Conservation (phyloP, 2,329 filamentous ascomycete species). For the Endothia cerciana region DNA sequence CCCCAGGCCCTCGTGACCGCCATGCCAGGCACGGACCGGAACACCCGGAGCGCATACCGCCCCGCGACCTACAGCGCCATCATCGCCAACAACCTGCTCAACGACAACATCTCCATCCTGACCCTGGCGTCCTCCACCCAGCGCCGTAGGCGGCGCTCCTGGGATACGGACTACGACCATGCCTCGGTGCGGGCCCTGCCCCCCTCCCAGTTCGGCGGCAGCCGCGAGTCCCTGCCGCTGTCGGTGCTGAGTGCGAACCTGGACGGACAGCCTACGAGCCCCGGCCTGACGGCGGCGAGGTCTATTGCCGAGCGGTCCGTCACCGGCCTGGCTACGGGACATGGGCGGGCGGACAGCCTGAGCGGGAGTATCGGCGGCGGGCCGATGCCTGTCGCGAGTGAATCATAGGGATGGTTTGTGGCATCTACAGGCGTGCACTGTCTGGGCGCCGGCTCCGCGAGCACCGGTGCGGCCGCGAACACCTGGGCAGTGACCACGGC, state of each 20-base stretch:
- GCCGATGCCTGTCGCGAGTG: constrained; percentile 65
- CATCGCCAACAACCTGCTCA: constrained; percentile 80
- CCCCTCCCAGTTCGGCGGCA: constrained; percentile 80
- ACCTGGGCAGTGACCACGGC: not conserved
- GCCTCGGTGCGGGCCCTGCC: constrained; percentile 84
- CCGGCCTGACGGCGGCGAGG: constrained; percentile 57
- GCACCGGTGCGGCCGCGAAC: not conserved
- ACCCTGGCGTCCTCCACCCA: constrained; percentile 84
- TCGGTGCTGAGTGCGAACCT: constrained; percentile 77
- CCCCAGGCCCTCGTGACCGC: constrained; percentile 70
- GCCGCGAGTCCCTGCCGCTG: constrained; percentile 77
- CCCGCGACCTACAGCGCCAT: constrained; percentile 77
- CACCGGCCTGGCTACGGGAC: constrained; percentile 71
- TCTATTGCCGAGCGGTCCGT: constrained; percentile 46
- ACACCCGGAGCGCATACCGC: constrained; percentile 45
- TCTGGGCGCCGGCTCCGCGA: not conserved
- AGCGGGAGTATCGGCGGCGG: constrained; percentile 70
- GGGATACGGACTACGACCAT: constrained; percentile 69
- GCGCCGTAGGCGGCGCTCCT: constrained; percentile 73
- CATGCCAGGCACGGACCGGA: constrained; percentile 55
- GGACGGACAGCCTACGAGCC: constrained; percentile 51
- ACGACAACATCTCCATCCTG: constrained; percentile 84
- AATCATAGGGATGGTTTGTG: constrained; percentile 25
- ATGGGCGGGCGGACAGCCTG: constrained; percentile 81
- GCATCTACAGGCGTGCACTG: not conserved